Conservation (phyloP, 768 basidiomycete genomes). For the Gymnopilus junonius region DNA sequence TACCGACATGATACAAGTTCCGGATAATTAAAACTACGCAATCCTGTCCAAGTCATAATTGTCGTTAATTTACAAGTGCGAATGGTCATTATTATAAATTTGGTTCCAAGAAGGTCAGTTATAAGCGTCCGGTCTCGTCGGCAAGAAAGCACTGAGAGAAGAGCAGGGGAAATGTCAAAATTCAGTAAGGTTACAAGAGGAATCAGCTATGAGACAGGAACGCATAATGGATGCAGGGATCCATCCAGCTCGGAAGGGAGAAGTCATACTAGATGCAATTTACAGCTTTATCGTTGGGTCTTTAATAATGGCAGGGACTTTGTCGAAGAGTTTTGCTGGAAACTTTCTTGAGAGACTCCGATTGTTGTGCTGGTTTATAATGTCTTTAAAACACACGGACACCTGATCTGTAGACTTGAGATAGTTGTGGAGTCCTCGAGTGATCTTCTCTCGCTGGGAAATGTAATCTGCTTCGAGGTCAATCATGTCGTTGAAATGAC, state of each 20-base stretch:
- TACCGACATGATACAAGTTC: not conserved
- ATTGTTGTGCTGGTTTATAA: constrained; percentile 53
- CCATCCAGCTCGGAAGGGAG: not conserved
- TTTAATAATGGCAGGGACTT: constrained; percentile 27
- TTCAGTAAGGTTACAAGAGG: not conserved
- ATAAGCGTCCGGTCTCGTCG: no score
- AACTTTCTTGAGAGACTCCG: constrained; percentile 53
- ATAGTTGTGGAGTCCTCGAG: constrained; percentile 45
- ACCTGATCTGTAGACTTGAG: constrained; percentile 42
- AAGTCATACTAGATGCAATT: not conserved
- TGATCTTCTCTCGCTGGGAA: constrained; percentile 42
- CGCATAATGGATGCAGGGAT: not conserved
- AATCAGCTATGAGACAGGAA: not conserved
- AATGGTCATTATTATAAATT: not conserved
- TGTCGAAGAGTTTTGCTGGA: constrained; percentile 45
- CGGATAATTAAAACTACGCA: not conserved
- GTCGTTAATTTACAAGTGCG: not conserved
- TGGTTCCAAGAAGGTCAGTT: no score
- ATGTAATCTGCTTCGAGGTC: constrained; percentile 60
- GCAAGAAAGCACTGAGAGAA: not conserved
- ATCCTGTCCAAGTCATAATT: no score
- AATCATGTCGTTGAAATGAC: constrained; percentile 57
- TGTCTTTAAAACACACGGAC: constrained; percentile 36
- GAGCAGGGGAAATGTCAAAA: not conserved
- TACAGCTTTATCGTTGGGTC: constrained; percentile 8